phyloP scores from a whole-genome alignment of 345 rosid genomes.

The Eucalyptus fibrosa region DNA sequence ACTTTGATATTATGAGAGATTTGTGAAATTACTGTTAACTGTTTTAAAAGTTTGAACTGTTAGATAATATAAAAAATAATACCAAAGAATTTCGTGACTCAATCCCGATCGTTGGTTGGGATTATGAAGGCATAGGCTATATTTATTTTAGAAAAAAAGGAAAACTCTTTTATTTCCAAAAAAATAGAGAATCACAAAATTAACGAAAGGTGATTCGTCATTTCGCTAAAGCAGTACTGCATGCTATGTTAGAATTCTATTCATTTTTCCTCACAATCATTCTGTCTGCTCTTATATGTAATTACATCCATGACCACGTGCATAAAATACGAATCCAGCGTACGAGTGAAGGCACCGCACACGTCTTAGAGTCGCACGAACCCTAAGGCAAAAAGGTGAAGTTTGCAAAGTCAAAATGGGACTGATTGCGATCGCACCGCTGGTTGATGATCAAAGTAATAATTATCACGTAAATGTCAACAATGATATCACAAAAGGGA shows the following conservation, averaged over 20 bases:
- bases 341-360: neutral
- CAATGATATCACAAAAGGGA: neutral
- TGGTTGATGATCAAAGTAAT: neutral
- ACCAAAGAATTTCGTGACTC: rapidly evolving
- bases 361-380: neutral
- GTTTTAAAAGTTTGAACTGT: rapidly evolving
- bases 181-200: neutral
- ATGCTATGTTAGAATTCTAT: neutral
- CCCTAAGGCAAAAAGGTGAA: neutral
- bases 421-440: neutral
- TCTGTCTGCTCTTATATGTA: neutral
- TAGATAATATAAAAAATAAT: neutral
- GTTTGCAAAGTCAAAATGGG: neutral
- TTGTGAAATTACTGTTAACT: rapidly evolving
- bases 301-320: neutral
- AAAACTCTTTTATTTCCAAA: neutral
- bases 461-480: neutral
- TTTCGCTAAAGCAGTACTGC: neutral
- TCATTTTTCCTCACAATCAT: neutral
- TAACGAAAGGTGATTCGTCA: neutral
- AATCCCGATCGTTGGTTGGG: rapidly evolving
- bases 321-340: neutral
- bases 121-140: neutral
- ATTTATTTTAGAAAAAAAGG: neutral
- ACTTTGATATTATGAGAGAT: rapidly evolving